Conservation (phyloP, 148 eudicot genomes). For the Polygonum aviculare region DNA sequence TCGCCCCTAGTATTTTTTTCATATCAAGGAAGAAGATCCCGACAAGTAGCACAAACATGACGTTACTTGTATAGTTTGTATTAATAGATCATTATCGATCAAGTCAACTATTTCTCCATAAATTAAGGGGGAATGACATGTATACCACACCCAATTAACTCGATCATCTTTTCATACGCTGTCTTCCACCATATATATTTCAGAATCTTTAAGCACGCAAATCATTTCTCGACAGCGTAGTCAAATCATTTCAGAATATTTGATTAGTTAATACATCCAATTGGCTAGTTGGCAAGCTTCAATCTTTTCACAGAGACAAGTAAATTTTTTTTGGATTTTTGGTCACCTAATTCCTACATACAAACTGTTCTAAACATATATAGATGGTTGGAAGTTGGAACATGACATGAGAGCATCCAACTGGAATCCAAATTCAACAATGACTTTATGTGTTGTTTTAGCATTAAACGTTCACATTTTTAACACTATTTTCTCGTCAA, state of each 20-base stretch:
- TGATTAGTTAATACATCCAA: not conserved
- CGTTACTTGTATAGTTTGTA: too few relatives aligned
- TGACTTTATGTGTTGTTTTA: too few relatives aligned
- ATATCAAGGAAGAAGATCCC: too few relatives aligned
- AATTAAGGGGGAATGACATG: not conserved
- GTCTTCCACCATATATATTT: not conserved
- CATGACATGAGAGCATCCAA: not conserved
- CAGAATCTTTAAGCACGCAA: not conserved
- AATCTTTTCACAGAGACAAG: not conserved
- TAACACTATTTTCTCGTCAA: too few relatives aligned
- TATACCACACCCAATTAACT: not conserved
- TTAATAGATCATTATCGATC: not conserved
- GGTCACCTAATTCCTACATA: not conserved
- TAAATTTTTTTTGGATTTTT: not conserved
- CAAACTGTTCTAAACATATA: not conserved
- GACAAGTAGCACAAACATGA: too few relatives aligned
- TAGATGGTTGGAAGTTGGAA: not conserved
- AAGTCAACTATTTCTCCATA: constrained; percentile 3
- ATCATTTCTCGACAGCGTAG: too few relatives aligned
- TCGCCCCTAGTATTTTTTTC: too few relatives aligned
- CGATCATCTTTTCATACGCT: not conserved
- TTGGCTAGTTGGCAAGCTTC: not conserved
- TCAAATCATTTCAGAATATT: too few relatives aligned
- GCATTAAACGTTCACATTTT: too few relatives aligned
- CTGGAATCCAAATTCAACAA: not conserved